These are phyloP conservation scores for Selenicereus undatus DNA, from an alignment of 148 eudicot genomes.

Conservation along the genomic window DNA sequence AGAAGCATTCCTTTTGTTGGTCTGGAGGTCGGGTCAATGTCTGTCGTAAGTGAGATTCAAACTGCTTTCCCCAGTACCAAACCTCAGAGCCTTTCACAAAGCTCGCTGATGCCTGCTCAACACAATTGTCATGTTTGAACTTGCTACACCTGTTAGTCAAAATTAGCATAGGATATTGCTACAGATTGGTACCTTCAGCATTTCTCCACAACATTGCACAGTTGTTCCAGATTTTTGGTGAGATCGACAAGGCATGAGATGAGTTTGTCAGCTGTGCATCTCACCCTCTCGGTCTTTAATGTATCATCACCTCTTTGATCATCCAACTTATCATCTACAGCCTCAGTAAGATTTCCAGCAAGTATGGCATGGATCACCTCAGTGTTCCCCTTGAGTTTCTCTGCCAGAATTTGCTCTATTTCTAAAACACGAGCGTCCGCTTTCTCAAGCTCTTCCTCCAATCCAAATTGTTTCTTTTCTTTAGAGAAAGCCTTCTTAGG, in stretches of 20 bases:
- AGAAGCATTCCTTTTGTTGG: not conserved
- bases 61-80: too few relatives aligned
- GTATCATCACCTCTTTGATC: slow-evolving; percentile 36
- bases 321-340: slow-evolving; percentile 20
- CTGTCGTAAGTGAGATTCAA: not conserved
- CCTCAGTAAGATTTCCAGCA: slow-evolving; percentile 30
- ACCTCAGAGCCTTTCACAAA: too few relatives aligned
- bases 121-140: not conserved
- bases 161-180: slow-evolving; percentile 7
- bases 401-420: slow-evolving; percentile 37
- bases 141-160: not conserved
- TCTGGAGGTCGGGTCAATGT: not conserved
- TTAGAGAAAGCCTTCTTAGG: slow-evolving; percentile 12
- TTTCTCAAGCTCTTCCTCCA: slow-evolving; percentile 16
- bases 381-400: slow-evolving; percentile 41
- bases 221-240: slow-evolving; percentile 43
- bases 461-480: slow-evolving; percentile 2
- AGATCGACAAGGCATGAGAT: slow-evolving; percentile 49
- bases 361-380: slow-evolving; percentile 48
- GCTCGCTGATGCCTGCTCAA: too few relatives aligned
- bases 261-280: slow-evolving; percentile 61
- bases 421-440: slow-evolving; percentile 21
- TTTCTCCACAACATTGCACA: slow-evolving; percentile 45
- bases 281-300: slow-evolving; percentile 29
- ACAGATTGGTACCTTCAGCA: slow-evolving; percentile 1